Conservation (phyloP, 2,329 filamentous ascomycete genomes). For the Pseudomassariella vexata region DNA sequence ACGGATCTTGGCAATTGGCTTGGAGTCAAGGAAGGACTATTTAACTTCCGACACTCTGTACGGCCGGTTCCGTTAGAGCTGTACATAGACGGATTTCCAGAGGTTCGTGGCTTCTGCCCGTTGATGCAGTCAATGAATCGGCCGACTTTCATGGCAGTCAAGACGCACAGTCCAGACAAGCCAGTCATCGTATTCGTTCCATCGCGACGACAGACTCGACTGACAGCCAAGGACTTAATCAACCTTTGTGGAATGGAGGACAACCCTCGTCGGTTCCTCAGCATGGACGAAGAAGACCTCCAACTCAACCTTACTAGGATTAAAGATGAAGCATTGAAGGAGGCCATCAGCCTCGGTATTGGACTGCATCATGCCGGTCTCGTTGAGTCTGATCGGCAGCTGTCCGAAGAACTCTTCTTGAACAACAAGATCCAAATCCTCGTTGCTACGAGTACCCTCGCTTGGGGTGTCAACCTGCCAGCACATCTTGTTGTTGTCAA, state of each 20-base stretch:
- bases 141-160: slow-evolving; percentile 92
- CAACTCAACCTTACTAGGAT: slow-evolving; percentile 81
- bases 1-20: slow-evolving; percentile 93
- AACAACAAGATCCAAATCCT: slow-evolving; percentile 98
- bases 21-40: slow-evolving; percentile 89
- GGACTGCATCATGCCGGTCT: slow-evolving; percentile 95
- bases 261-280: slow-evolving; percentile 85
- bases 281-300: slow-evolving; percentile 92
- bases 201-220: slow-evolving; percentile 85
- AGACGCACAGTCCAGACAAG: slow-evolving; percentile 92
- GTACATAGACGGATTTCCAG: slow-evolving; percentile 95
- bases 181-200: slow-evolving; percentile 98
- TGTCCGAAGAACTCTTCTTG: slow-evolving; percentile 90
- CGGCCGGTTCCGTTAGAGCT: slow-evolving; percentile 93
- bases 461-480: slow-evolving; percentile 96
- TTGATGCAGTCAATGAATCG: slow-evolving; percentile 99
- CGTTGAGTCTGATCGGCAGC: slow-evolving; percentile 85
- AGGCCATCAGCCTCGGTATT: slow-evolving; percentile 96
- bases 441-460: slow-evolving; percentile 89
- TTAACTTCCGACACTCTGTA: slow-evolving; percentile 97
- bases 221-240: slow-evolving; percentile 94
- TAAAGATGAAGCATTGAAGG: slow-evolving; percentile 86
- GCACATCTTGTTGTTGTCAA: slow-evolving; percentile 97
- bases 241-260: slow-evolving; percentile 99
- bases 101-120: slow-evolving; percentile 90